Conservation (phyloP, 2,329 filamentous ascomycete species). For the Verruconis gallopava region DNA sequence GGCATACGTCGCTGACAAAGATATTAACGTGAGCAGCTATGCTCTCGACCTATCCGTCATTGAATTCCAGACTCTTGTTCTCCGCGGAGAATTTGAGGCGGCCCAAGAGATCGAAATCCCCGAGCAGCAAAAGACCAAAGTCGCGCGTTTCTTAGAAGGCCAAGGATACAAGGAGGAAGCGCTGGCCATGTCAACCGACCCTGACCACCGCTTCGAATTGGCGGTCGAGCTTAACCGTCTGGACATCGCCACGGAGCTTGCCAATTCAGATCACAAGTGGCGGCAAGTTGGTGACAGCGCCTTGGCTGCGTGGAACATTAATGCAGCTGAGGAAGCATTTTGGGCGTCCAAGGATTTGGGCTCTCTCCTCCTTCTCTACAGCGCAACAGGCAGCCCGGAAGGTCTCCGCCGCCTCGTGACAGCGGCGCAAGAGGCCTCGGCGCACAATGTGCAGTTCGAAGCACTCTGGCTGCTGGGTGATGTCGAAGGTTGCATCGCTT, state of each 20-base stretch:
- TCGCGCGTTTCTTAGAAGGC: slow-evolving; percentile 91
- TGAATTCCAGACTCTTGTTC: slow-evolving; percentile 91
- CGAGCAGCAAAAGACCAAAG: slow-evolving; percentile 92
- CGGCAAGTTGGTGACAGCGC: slow-evolving; percentile 93
- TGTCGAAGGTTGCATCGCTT: slow-evolving; percentile 64
- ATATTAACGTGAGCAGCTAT: slow-evolving; percentile 84
- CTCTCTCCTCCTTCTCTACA: slow-evolving; percentile 76
- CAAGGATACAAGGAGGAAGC: slow-evolving; percentile 96
- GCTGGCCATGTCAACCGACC: slow-evolving; percentile 83
- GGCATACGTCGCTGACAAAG: slow-evolving; percentile 92
- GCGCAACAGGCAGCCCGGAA: slow-evolving; percentile 64
- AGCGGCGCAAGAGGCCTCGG: slow-evolving; percentile 62
- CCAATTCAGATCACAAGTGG: slow-evolving; percentile 82
- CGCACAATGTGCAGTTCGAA: slow-evolving; percentile 88
- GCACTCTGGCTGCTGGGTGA: slow-evolving; percentile 80
- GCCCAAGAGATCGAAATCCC: slow-evolving; percentile 81
- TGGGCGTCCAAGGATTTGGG: slow-evolving; percentile 80
- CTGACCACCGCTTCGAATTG: slow-evolving; percentile 93
- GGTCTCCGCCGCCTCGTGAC: slow-evolving; percentile 60
- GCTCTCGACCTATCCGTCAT: slow-evolving; percentile 82
- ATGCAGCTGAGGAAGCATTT: slow-evolving; percentile 86
- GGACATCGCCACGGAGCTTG: slow-evolving; percentile 73
- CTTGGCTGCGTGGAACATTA: slow-evolving; percentile 72
- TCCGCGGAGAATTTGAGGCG: slow-evolving; percentile 85
- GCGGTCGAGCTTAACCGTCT: slow-evolving; percentile 73